phyloP scores from a whole-genome alignment of 805 yeast species.

The Nakazawaea molendinolei region DNA sequence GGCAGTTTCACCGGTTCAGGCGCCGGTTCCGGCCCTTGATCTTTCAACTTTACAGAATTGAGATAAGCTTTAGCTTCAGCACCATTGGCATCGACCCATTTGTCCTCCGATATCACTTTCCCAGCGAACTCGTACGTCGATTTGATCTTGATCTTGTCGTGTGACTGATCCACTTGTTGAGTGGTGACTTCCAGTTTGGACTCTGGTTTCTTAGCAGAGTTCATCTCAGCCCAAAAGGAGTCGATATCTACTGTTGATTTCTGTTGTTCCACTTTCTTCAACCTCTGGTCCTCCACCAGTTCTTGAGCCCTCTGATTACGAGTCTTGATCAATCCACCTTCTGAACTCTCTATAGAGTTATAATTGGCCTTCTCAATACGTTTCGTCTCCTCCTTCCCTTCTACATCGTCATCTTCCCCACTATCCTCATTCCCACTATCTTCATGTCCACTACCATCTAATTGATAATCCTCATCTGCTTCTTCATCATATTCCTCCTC shows the following conservation, averaged over 20 bases:
- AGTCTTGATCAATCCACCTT: conserved; percentile 66
- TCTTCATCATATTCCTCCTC: conserved; percentile 46
- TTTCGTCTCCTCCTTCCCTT: conserved; percentile 22
- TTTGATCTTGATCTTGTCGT: conserved; percentile 59
- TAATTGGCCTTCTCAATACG: conserved; percentile 32
- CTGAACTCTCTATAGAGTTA: conserved; percentile 44
- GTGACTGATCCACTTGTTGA: neutral
- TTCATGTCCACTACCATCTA: conserved; percentile 18
- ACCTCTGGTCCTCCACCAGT: conserved; percentile 18
- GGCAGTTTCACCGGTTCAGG: neutral
- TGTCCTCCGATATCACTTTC: conserved; percentile 67
- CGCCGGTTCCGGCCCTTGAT: conserved; percentile 8
- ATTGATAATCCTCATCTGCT: conserved; percentile 46
- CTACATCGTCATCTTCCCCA: conserved; percentile 32
- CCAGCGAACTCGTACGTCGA: conserved; percentile 89
- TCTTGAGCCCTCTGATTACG: conserved; percentile 54
- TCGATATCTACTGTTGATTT: conserved; percentile 37
- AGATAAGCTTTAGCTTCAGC: conserved; percentile 85
- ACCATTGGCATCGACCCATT: conserved; percentile 66
- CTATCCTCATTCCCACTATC: conserved; percentile 19
- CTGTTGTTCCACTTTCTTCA: conserved; percentile 13
- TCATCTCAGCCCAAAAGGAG: conserved; percentile 50
- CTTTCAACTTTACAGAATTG: conserved; percentile 40
- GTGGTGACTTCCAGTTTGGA: neutral
- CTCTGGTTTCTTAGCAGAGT: conserved; percentile 19